Conservation (phyloP, 2,329 filamentous ascomycete genomes). For the Talaromyces sp. region DNA sequence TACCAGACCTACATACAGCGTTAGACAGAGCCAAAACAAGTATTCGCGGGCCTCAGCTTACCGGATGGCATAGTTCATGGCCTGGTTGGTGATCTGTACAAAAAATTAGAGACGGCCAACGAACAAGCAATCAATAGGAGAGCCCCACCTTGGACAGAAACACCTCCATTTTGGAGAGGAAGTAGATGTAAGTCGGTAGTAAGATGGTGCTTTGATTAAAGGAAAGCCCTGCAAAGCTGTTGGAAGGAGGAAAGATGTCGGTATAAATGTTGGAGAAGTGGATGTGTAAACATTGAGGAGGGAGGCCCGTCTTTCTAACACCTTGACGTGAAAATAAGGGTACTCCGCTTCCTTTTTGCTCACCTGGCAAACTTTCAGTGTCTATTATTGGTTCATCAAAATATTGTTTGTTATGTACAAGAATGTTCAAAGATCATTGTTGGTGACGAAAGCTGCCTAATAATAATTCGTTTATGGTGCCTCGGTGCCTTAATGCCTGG, state of each 20-base stretch:
- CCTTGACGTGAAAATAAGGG: neutral
- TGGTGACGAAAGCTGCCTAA: neutral
- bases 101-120: neutral
- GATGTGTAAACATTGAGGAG: neutral
- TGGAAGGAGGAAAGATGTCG: neutral
- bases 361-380: neutral
- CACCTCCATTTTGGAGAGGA: slow-evolving; percentile 65
- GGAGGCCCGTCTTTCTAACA: neutral
- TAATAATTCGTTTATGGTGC: neutral
- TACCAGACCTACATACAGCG: slow-evolving; percentile 61
- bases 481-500: neutral
- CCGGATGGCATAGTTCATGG: slow-evolving; percentile 88
- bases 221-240: neutral
- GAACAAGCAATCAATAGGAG: neutral
- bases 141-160: slow-evolving; percentile 58
- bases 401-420: neutral
- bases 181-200: neutral
- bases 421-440: neutral
- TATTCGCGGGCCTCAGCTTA: slow-evolving; percentile 21
- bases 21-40: neutral
- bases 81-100: slow-evolving; percentile 66
- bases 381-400: neutral
- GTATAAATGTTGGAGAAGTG: neutral
- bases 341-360: neutral
- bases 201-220: neutral